Base-by-base conservation (phyloP, 352 stramenopile species). In the Globisporangium irregulare region DNA sequence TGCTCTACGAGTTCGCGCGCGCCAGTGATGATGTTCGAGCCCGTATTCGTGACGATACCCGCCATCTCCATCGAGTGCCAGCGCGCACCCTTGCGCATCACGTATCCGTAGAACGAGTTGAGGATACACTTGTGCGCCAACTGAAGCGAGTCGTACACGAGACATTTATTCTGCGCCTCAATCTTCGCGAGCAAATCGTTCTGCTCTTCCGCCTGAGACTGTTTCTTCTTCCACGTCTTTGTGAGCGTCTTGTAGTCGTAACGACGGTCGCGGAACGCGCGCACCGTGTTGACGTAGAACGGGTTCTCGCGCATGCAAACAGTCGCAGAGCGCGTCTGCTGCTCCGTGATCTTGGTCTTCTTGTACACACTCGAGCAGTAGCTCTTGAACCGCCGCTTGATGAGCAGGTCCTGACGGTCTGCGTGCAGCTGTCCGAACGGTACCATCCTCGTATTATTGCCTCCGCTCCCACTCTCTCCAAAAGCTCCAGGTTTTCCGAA, bases 21-120 rank as follows among this genome's bases (percentile, higher is more conserved):
- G 60, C 98, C 93, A 7, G 91, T 99, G 77, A 99, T 99, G 55
- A 99, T 97, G 73, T 98, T 92, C 4, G 97, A 98, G 29, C 98
- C 98, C 15, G 97, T 99, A 75, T 99, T 95, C 0, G 98, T 99
- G 6, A 99, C 98, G 65, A 99, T 99, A 53, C 87, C 98, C 53
- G 97, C 98, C 98, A 99, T 99, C 73, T 99, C 95, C 97, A 99
- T 99, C 0, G 93, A 99, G 64, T 98, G 90, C 98, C 98, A 99
- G 10, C 98, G 86, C 6, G 98, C 97, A 46, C 98, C 98, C 67
- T 99, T 99, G 29, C 98, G 89, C 98, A 99, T 99, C 6, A 99
- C 98, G 74, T 99, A 94, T 14, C 98, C 98, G 71, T 99, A 99
- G 72, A 99, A 99, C 32, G 87, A 94, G 75, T 99, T 99, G 0